phyloP scores from a whole-genome alignment of 2,329 filamentous ascomycete species.

The Rhinocladiella similis region DNA sequence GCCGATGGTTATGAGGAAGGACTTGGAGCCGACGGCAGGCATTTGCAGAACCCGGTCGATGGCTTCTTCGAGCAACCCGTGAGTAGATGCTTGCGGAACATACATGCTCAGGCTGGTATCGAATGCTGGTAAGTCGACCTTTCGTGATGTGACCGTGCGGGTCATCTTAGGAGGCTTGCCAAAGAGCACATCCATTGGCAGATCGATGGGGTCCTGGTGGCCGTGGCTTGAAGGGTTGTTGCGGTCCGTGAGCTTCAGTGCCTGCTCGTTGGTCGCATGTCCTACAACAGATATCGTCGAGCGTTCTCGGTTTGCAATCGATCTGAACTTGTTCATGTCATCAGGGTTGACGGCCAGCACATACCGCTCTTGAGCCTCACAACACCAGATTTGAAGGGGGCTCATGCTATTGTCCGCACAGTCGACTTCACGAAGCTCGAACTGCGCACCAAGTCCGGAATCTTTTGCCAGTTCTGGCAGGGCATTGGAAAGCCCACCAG shows the following conservation, averaged over 20 bases:
- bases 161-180: constrained; percentile 83
- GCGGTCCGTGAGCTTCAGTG: constrained; percentile 77
- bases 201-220: constrained; percentile 77
- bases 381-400: constrained; percentile 96
- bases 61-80: constrained; percentile 64
- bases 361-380: constrained; percentile 94
- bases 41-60: constrained; percentile 78
- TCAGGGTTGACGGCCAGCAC: constrained; percentile 84
- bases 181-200: constrained; percentile 86
- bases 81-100: constrained; percentile 56
- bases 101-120: constrained; percentile 71
- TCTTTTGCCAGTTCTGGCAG: constrained; percentile 90
- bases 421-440: constrained; percentile 92
- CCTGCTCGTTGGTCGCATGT: constrained; percentile 69
- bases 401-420: constrained; percentile 90
- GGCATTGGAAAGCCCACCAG: constrained; percentile 81
- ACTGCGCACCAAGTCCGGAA: constrained; percentile 83
- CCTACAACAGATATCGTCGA: constrained; percentile 94
- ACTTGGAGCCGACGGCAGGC: constrained; percentile 93
- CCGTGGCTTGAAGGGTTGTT: constrained; percentile 57
- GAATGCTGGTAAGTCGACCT: constrained; percentile 68
- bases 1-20: constrained; percentile 94
- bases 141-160: constrained; percentile 69
- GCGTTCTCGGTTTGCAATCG: constrained; percentile 75
- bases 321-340: constrained; percentile 69